A percentile compares a stretch with the other conserved stretches of the same genome.
Evolutionary conservation across 257 asterid species (phyloP).

Genomic region (Plectranthus barbatus): DNA sequence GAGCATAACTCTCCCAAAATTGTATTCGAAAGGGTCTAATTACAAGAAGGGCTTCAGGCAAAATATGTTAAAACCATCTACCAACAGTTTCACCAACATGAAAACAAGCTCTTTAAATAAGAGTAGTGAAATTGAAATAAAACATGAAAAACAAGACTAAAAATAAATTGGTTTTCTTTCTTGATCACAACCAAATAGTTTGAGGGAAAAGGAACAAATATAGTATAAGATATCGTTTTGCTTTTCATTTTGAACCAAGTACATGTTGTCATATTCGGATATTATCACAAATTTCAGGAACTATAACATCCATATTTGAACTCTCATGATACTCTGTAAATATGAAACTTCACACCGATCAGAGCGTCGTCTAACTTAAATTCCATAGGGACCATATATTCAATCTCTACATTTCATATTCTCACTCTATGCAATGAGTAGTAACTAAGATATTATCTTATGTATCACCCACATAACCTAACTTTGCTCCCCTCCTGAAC

Average conservation of each 20-base stretch:
- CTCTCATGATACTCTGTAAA: background rate
- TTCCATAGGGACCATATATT: background rate
- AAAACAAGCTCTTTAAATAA: background rate
- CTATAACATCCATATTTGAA: background rate
- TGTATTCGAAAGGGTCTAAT: background rate
- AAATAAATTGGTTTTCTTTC: background rate
- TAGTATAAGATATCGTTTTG: background rate
- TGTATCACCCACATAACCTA: background rate
- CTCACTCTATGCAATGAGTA: background rate
- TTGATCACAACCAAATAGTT: background rate
- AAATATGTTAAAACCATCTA: background rate
- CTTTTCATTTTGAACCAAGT: background rate
- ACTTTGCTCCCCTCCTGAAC: background rate
- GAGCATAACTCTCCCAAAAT: background rate
- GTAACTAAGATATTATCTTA: background rate
- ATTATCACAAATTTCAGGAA: background rate
- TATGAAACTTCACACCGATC: background rate
- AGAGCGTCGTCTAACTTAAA: background rate
- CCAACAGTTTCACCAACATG: background rate
- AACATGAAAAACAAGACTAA: background rate
- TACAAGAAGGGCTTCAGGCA: background rate
- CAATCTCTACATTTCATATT: background rate
- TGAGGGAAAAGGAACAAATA: background rate
- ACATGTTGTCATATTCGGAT: background rate
- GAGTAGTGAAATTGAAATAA: no score